Evolutionary conservation across 192 early-diverging fungal species (phyloP), one percentile per base, ranked within the genome.

Genomic region (Diversispora epigaea): DNA sequence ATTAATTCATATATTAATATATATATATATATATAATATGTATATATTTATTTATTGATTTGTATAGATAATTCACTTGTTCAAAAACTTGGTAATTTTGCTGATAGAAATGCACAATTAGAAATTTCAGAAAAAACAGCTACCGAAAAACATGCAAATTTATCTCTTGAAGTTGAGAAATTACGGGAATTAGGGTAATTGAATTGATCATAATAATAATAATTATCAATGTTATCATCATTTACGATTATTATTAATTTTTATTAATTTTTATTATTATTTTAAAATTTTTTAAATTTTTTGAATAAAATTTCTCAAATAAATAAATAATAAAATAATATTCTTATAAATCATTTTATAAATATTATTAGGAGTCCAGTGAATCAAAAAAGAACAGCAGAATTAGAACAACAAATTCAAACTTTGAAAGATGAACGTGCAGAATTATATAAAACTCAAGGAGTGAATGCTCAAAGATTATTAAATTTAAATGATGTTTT

Each of bases 381-480:
- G 68, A 85, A 82, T 74, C 89, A 91, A 77, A 88, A 93, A 78
- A 81, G 84, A 70, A 89, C 88, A 39, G 79, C 82, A 22, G 91
- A 93, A 62, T 86, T 96, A 25, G 94, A 95, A 79, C 82, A 84
- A 50, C 87, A 94, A 73, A 77, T 96, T 3, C 77, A 82, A n/a
- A 77, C 79, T 32, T 82, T 97, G 21, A 94, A 96, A 78, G 89
- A 94, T 55, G 97, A 99, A 79, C 90, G 90, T 15, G 85, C 89
- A 17, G 91, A 94, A 70, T 84, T 96, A 77, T 99, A 97, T 85
- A 93, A 93, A 76, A 89, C 90, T 17, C 93, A 96, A 74, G 91
- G 91, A 40, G 86, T 86, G n/a, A 96, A 96, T 82, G 93, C 95
- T n/a, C 95, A 96, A 76, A 80, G 93, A 58, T 76, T 99, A 44